Conservation (phyloP, 257 asterid genomes). For the Linderniella brevidens region DNA sequence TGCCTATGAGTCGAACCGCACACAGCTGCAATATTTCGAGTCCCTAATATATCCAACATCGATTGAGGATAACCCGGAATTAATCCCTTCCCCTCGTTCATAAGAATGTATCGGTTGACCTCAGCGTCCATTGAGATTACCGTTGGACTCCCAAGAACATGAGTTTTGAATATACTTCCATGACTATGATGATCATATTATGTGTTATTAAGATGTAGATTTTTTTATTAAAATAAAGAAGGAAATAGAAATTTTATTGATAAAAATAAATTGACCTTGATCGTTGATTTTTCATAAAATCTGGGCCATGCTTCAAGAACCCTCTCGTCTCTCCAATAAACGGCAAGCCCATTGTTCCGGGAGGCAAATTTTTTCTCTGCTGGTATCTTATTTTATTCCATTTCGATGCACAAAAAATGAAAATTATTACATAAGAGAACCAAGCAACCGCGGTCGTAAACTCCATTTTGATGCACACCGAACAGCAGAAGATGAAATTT, state of each 20-base stretch:
- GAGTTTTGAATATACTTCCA: constrained; percentile 71
- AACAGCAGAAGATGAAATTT: no score
- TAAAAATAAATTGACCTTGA: constrained; percentile 21
- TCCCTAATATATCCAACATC: constrained; percentile 68
- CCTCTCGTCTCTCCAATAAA: constrained; percentile 52
- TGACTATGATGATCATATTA: constrained; percentile 28
- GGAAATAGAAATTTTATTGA: no score
- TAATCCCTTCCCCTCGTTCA: constrained; percentile 62
- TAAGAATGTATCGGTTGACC: constrained; percentile 45
- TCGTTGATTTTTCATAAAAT: constrained; percentile 41
- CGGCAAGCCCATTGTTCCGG: constrained; percentile 84
- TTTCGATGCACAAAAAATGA: constrained; percentile 17
- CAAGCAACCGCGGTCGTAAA: constrained; percentile 12
- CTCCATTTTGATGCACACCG: constrained; percentile 20
- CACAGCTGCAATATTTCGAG: constrained; percentile 53
- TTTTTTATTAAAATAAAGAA: no score
- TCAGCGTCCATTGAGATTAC: constrained; percentile 78
- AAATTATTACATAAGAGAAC: constrained; percentile 5
- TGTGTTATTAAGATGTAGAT: neutral
- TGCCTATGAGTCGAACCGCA: constrained; percentile 46
- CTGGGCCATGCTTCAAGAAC: constrained; percentile 49
- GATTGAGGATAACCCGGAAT: constrained; percentile 87
- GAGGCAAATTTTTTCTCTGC: constrained; percentile 42
- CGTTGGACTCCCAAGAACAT: constrained; percentile 72
- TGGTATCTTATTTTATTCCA: constrained; percentile 33